These are phyloP conservation scores for baker's yeast (Saccharomyces cerevisiae) DNA, from an alignment of 805 yeast species.

Conservation along the genomic window DNA sequence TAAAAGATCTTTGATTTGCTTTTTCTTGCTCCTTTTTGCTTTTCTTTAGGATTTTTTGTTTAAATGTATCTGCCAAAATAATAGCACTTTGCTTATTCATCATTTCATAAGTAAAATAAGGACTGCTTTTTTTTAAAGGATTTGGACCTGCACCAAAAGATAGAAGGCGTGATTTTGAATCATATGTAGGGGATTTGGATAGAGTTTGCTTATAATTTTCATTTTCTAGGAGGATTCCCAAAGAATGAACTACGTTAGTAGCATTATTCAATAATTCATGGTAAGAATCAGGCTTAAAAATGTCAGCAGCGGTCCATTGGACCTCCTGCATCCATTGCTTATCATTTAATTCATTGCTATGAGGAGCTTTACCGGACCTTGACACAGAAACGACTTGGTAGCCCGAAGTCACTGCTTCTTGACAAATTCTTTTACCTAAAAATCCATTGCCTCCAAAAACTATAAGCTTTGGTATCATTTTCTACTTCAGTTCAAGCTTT, in stretches of 20 bases:
- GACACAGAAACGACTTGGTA: slow-evolving; percentile 62
- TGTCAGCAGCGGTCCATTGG: slow-evolving; percentile 58
- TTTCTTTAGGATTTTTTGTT: slow-evolving; percentile 20
- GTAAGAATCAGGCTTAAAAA: slow-evolving; percentile 59
- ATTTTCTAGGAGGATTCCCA: slow-evolving; percentile 70
- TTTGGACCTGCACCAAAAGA: slow-evolving; percentile 40
- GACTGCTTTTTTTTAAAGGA: slow-evolving; percentile 40
- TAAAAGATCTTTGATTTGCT: slow-evolving; percentile 39
- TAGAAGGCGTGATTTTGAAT: slow-evolving; percentile 7
- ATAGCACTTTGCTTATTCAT: slow-evolving; percentile 66
- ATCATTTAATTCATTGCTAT: slow-evolving; percentile 27
- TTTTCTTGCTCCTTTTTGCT: slow-evolving; percentile 1
- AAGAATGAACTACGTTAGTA: slow-evolving; percentile 69
- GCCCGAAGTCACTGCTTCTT: slow-evolving; percentile 54
- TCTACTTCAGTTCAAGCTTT: not conserved
- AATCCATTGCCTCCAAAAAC: slow-evolving; percentile 89
- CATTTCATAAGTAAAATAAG: slow-evolving; percentile 44
- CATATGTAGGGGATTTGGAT: slow-evolving; percentile 1
- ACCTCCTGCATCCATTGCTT: slow-evolving; percentile 48
- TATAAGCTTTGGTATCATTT: slow-evolving; percentile 33
- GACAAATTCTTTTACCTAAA: slow-evolving; percentile 64
- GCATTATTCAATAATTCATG: slow-evolving; percentile 38
- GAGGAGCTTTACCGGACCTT: slow-evolving; percentile 49
- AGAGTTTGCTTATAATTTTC: slow-evolving; percentile 49
- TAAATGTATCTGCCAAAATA: slow-evolving; percentile 49